Base-by-base conservation (phyloP, 2,329 filamentous ascomycete species). In the Aspergillus oerlinghausenensis region DNA sequence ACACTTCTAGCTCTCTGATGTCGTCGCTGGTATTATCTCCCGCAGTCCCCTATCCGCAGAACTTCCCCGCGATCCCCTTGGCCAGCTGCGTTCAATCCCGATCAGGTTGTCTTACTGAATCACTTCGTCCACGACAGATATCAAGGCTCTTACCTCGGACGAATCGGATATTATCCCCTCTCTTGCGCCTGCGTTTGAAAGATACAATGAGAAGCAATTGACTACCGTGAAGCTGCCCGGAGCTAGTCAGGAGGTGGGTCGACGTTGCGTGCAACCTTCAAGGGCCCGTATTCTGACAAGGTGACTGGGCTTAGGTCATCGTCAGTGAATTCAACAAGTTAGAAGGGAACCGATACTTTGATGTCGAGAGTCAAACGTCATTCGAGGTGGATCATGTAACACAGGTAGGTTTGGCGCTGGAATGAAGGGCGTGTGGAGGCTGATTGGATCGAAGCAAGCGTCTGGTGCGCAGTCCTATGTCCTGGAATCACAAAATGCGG, bases 151-250 rank as follows among this genome's bases (percentile, higher is more conserved):
- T 47, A 91, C 92, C 19, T 79, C 84, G 60, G 85, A 88, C 65
- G 85, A 86, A 45, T 84, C 86, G 40, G 79, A 82, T 55, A 79
- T 94, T 60, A 78, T 92, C 55, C 78, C 85, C 58, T 86, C 89
- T 62, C 87, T 97, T 53, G 84, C 82, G 6, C 89, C 92, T 0
- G 92, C 94, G 0, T 95, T 96, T 73, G 82, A 92, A 76, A 91
- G 89, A 76, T 97, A 99, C 83, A 97, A 97, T 68, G 93, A 99
- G 77, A 88, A 92, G 75, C 94, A 99, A 76, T 89, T 97, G 74
- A 79, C 86, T 50, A 92, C 92, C 17, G 88, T 90, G 60, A 96
- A 95, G 81, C 84, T 99, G 55, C 93, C 93, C 0, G 92, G 92
- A 29, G 85, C 89, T 71, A 93, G 86, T 74, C 86, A 91, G 73